Evolutionary conservation across 208 protist species (phyloP), one percentile per base, ranked within the genome.

Genomic region (Vickermania ingenoplastis): DNA sequence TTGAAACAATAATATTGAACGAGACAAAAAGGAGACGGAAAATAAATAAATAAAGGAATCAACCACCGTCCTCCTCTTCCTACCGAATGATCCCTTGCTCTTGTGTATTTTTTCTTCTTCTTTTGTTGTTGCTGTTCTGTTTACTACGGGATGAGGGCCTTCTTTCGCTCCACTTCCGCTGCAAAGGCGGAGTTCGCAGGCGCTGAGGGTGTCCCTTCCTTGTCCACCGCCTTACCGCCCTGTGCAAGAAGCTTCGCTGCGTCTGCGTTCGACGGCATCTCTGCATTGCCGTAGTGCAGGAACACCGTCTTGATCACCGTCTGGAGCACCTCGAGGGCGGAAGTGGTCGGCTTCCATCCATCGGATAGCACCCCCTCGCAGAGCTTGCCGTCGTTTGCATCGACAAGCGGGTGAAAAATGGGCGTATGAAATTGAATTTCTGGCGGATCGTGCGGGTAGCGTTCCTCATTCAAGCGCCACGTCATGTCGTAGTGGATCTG

Each of bases 361-460:
- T 57, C 53, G 22, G 59, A 71, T 1, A 89, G 28, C 5, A 89
- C 25, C 2, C 59, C 60, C 27, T 89, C 81, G 45, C 85, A 92
- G 1, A 89, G 53, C 0, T 57, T 23, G 0, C 81, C 81, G 3
- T 67, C 61, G 5, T 31, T 21, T n/a, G 57, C 49, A 1, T 60
- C 64, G 0, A 92, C 79, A 26, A 81, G 59, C 0, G 86, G 86
- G 63, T 76, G 85, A 55, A 76, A 89, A 29, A 91, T 71, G 22
- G 48, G 51, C 1, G 81, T 81, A 1, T 79, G 45, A 45, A 94
- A 71, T 5, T 55, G 57, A 25, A 91, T 53, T 30, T 53, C 67
- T 2, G 86, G 86, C 7, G 80, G 69, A 26, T 69, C 63, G 57
- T 83, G 71, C 0, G 86, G 86, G 64, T 88, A 94, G 26, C 82